A percentile compares a stretch with the other conserved stretches of the same genome.
phyloP scores from a whole-genome alignment of 2,329 filamentous ascomycete genomes.

The Hypoxylon sp. region DNA sequence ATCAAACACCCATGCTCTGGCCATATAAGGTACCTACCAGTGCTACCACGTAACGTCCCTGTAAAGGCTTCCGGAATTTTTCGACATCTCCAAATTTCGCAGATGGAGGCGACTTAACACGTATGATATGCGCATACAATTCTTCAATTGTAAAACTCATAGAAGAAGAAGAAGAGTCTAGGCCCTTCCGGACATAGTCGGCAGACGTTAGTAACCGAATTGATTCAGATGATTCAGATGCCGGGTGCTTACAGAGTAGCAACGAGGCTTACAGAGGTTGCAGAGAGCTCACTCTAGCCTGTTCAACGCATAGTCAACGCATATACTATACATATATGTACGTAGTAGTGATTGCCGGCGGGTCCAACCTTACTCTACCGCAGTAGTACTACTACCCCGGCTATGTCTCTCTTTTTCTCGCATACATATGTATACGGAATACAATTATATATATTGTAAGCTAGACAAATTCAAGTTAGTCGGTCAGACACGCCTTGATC shows the following conservation, averaged over 20 bases:
- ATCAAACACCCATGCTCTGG: conserved; percentile 14
- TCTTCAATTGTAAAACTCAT: conserved; percentile 21
- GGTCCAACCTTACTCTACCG: conserved; percentile 32
- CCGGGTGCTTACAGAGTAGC: conserved; percentile 42
- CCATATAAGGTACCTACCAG: neutral
- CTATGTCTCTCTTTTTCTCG: conserved; percentile 8
- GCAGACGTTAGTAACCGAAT: conserved; percentile 15
- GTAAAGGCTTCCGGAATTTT: conserved; percentile 33
- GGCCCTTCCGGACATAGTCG: conserved; percentile 29
- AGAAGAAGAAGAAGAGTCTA: conserved; percentile 34
- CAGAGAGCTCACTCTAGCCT: conserved; percentile 27
- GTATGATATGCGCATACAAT: conserved; percentile 15
- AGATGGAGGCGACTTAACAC: conserved; percentile 34
- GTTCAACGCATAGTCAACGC: neutral
- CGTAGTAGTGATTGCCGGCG: conserved; percentile 33
- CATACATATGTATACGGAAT: conserved; percentile 23
- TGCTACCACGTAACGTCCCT: conserved; percentile 14
- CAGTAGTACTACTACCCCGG: conserved; percentile 41
- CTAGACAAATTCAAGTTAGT: conserved; percentile 23
- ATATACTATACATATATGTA: neutral
- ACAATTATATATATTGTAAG: conserved; percentile 23
- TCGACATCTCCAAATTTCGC: conserved; percentile 44
- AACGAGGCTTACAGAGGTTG: conserved; percentile 23
- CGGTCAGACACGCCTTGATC: conserved; percentile 24
- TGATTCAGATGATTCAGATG: conserved; percentile 38